A percentile compares a stretch with the other conserved stretches of the same genome.
Conservation (phyloP, 495 filamentous ascomycete genomes). For the Thermothielavioides terrestris region DNA sequence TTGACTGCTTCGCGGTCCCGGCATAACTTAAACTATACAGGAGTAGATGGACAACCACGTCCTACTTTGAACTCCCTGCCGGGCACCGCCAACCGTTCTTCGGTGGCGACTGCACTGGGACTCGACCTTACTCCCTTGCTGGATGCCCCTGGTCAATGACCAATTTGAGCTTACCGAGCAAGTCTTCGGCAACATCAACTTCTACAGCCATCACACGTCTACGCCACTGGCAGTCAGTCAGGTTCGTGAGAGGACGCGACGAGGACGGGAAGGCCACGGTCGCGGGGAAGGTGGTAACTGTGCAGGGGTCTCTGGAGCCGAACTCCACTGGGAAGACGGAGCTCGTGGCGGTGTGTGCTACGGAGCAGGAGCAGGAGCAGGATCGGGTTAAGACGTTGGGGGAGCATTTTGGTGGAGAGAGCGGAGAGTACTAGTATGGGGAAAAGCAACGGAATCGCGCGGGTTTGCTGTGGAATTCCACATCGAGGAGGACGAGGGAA, state of each 20-base stretch:
- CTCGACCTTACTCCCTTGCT: too few species aligned
- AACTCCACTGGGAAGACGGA: conserved; percentile 50
- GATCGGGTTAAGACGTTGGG: conserved; percentile 44
- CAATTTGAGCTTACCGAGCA: conserved; percentile 52
- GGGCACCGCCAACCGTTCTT: too few species aligned
- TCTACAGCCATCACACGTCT: conserved; percentile 42
- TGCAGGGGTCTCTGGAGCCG: too few species aligned
- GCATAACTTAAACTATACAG: too few species aligned
- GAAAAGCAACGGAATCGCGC: conserved; percentile 40
- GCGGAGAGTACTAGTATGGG: conserved; percentile 39
- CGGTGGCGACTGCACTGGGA: too few species aligned
- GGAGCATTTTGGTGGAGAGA: conserved; percentile 50
- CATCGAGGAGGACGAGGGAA: too few species aligned
- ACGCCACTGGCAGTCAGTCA: conserved; percentile 49
- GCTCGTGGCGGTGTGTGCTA: conserved; percentile 40
- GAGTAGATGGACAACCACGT: too few species aligned
- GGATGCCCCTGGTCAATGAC: conserved; percentile 52
- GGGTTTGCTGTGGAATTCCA: too few species aligned
- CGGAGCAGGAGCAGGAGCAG: conserved; percentile 45
- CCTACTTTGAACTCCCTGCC: too few species aligned
- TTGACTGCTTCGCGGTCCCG: too few species aligned
- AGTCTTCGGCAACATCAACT: conserved; percentile 56
- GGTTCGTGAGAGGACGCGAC: conserved; percentile 41
- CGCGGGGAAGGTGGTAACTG: conserved; percentile 44
- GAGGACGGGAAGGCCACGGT: conserved; percentile 41